Conservation (phyloP, 345 rosid genomes). For the Limnanthes douglasii region DNA sequence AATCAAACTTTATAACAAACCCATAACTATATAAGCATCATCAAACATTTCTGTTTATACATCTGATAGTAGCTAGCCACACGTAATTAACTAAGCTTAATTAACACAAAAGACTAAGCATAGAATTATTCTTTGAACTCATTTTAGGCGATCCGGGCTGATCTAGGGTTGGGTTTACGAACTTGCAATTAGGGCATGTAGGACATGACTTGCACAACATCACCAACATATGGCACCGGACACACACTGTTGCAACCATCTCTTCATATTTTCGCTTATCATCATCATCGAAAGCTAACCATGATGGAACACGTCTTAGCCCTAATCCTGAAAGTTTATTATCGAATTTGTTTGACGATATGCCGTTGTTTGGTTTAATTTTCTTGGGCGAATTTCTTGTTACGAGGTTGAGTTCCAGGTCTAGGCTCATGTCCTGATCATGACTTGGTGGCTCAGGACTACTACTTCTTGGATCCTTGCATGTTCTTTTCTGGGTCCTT, state of each 20-base stretch:
- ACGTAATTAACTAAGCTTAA: too few relatives aligned
- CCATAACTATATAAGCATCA: background rate
- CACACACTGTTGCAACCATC: constrained; percentile 73
- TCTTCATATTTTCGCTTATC: constrained; percentile 22
- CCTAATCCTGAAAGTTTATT: constrained; percentile 7
- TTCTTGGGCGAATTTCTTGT: constrained; percentile 24
- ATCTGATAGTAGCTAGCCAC: too few relatives aligned
- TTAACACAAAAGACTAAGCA: constrained; percentile 48
- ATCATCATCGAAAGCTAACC: constrained; percentile 29
- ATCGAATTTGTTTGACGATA: constrained; percentile 1
- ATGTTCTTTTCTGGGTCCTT: constrained; percentile 37
- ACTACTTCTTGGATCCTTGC: constrained; percentile 26
- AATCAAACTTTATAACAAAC: too few relatives aligned
- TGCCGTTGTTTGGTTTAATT: constrained; percentile 3
- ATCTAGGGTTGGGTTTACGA: constrained; percentile 78
- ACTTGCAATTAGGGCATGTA: constrained; percentile 86
- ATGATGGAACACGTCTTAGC: constrained; percentile 19
- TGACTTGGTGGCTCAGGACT: constrained; percentile 15
- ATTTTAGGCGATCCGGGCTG: too few relatives aligned
- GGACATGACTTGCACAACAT: constrained; percentile 67
- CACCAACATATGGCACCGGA: constrained; percentile 71
- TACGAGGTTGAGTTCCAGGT: constrained; percentile 58
- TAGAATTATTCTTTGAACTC: too few relatives aligned
- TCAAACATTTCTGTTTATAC: too few relatives aligned
- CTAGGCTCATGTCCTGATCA: constrained; percentile 32